phyloP scores from a whole-genome alignment of 192 early-diverging fungal genomes.

The Coemansia sp. region DNA sequence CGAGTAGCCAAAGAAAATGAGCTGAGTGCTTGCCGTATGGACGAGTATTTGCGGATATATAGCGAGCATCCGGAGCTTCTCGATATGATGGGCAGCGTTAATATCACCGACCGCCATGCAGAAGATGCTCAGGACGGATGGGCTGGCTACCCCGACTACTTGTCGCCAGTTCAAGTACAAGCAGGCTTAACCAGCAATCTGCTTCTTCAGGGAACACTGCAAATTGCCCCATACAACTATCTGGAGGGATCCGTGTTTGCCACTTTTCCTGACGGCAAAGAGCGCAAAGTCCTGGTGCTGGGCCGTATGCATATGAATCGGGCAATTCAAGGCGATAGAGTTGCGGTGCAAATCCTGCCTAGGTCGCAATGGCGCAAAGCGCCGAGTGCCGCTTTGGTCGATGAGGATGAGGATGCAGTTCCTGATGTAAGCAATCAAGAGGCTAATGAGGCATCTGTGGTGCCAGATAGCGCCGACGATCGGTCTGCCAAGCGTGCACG shows the following conservation, averaged over 20 bases:
- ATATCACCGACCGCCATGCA: constrained; percentile 36
- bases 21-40: constrained; percentile 69
- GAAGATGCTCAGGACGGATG: constrained; percentile 50
- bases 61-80: constrained; percentile 80
- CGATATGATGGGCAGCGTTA: constrained; percentile 78
- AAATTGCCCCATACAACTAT: constrained; percentile 84
- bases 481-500: constrained; percentile 31
- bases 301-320: constrained; percentile 87
- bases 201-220: constrained; percentile 77
- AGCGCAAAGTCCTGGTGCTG: constrained; percentile 71
- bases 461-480: constrained; percentile 7
- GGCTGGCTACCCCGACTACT: constrained; percentile 63
- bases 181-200: constrained; percentile 81
- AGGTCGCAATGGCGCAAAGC: constrained; percentile 78
- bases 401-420: constrained; percentile 63
- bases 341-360: constrained; percentile 86
- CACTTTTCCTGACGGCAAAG: constrained; percentile 68
- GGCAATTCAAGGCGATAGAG: constrained; percentile 85
- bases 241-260: constrained; percentile 79
- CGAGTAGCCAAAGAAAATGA: constrained; percentile 63
- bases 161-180: constrained; percentile 71
- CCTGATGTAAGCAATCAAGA: constrained; percentile 26
- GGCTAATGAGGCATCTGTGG: constrained; percentile 9
- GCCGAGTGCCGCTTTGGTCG: constrained; percentile 69
- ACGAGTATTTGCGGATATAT: constrained; percentile 72